Evolutionary conservation across 805 yeast genomes (phyloP), one percentile per base, ranked within the genome.

Genomic region (Teunomyces panamensis): DNA sequence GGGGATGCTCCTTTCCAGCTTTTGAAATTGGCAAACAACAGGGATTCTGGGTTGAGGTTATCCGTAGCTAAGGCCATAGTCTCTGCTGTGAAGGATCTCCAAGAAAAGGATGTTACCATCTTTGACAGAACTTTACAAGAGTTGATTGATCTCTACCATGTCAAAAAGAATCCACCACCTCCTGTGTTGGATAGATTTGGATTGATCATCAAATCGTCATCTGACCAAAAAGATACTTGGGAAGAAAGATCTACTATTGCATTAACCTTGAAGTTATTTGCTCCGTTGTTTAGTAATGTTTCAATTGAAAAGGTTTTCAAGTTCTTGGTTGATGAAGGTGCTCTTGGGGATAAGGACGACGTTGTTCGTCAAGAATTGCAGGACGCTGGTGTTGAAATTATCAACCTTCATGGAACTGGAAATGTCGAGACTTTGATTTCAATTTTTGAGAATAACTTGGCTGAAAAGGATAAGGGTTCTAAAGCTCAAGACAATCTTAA

Each of bases 211-310:
- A 83, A 85, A 55, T 63, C 84, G 1, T 75, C 85, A 0, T 67
- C 77, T 14, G 81, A 75, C 14, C 82, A 80, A 56, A 80, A 76
- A 52, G 98, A 90, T 58, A 74, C 80, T 2, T 91, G 97, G 96
- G 94, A 87, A 60, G 78, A 77, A 30, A 77, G 99, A 61, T 81
- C 91, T 52, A 95, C 97, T 27, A 73, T 85, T 49, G 96, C 97
- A 0, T 67, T 84, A 17, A 66, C 90, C 0, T 65, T 90, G 46
- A 79, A 79, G 51, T 73, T 78, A 36, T 65, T 85, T 30, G 77
- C 89, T 1, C 74, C 81, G 0, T 69, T 83, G 28, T 69, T 70
- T 28, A 55, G 59, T 9, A 58, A 68, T 2, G 60, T 63, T 1
- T 66, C 77, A 6, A 79, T 89, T 32, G 75, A 77, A 9, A 60